Evolutionary conservation across 257 asterid species (phyloP).

Genomic region (Salvia miltiorrhiza): DNA sequence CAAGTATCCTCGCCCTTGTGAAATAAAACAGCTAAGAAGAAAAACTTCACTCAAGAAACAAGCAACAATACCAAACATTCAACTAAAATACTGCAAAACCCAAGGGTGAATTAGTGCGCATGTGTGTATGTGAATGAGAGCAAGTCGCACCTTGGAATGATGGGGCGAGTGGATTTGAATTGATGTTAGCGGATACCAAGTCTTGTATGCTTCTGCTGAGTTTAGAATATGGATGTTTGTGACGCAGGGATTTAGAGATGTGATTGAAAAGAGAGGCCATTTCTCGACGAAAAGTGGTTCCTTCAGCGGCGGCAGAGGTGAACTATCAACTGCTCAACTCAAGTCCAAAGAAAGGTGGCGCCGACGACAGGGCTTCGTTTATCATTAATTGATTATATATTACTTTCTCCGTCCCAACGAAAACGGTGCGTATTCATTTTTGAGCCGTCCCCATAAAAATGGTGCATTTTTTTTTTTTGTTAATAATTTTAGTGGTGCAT

Average conservation of each 20-base stretch:
- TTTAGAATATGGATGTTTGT: slow-evolving; percentile 14
- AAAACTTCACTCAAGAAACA: not conserved
- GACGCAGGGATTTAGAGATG: slow-evolving; percentile 31
- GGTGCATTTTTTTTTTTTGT: no score
- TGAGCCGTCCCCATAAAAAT: no score
- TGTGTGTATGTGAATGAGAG: not conserved
- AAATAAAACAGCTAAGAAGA: not conserved
- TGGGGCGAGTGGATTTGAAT: slow-evolving; percentile 27
- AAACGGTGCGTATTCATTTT: no score
- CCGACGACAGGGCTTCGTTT: slow-evolving; percentile 10
- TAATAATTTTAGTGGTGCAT: no score
- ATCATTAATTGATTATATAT: no score
- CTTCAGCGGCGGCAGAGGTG: not conserved
- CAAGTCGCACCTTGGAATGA: slow-evolving; percentile 39
- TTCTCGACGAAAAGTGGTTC: not conserved
- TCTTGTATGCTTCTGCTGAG: slow-evolving; percentile 15
- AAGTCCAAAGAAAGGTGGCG: slow-evolving; percentile 18
- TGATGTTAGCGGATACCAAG: slow-evolving; percentile 20
- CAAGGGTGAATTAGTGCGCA: not conserved
- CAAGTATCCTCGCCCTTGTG: not conserved
- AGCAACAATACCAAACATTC: not conserved
- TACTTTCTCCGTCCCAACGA: no score
- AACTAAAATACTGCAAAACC: not conserved
- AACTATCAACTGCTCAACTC: not conserved
- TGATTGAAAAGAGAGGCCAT: slow-evolving; percentile 40